Evolutionary conservation across 2,329 filamentous ascomycete species (phyloP).

Genomic region (Hypoxylon sp.): DNA sequence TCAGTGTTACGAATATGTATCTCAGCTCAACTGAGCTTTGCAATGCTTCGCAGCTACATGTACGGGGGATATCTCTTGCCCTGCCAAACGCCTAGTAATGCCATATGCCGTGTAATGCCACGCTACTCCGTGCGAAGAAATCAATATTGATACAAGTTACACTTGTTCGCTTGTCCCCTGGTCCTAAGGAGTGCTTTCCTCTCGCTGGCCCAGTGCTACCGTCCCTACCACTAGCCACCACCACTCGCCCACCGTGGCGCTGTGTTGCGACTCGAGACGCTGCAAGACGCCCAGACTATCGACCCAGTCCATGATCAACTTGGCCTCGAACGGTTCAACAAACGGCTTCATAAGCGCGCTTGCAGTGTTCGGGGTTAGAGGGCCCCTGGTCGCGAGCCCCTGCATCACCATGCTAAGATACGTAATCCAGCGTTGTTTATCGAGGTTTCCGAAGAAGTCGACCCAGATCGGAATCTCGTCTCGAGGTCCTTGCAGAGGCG

Average conservation of each 20-base stretch:
- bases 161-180: neutral
- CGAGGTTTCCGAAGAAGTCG: slow-evolving; percentile 74
- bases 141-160: slow-evolving; percentile 8
- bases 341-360: slow-evolving; percentile 69
- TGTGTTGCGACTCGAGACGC: slow-evolving; percentile 58
- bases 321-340: slow-evolving; percentile 75
- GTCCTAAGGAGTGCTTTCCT: slow-evolving; percentile 15
- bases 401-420: slow-evolving; percentile 75
- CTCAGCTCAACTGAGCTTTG: neutral
- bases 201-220: slow-evolving; percentile 46
- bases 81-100: slow-evolving; percentile 33
- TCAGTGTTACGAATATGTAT: neutral
- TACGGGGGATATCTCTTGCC: slow-evolving; percentile 16
- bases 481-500: slow-evolving; percentile 60
- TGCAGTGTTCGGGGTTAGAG: slow-evolving; percentile 67
- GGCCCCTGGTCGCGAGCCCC: slow-evolving; percentile 73
- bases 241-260: slow-evolving; percentile 71
- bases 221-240: slow-evolving; percentile 75
- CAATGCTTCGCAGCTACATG: slow-evolving; percentile 17
- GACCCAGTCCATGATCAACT: slow-evolving; percentile 72
- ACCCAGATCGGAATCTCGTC: slow-evolving; percentile 79
- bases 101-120: slow-evolving; percentile 5
- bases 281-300: slow-evolving; percentile 66
- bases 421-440: slow-evolving; percentile 74
- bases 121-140: slow-evolving; percentile 5